phyloP scores from a whole-genome alignment of 2,329 filamentous ascomycete species.

The Pyrenophora graminea region DNA sequence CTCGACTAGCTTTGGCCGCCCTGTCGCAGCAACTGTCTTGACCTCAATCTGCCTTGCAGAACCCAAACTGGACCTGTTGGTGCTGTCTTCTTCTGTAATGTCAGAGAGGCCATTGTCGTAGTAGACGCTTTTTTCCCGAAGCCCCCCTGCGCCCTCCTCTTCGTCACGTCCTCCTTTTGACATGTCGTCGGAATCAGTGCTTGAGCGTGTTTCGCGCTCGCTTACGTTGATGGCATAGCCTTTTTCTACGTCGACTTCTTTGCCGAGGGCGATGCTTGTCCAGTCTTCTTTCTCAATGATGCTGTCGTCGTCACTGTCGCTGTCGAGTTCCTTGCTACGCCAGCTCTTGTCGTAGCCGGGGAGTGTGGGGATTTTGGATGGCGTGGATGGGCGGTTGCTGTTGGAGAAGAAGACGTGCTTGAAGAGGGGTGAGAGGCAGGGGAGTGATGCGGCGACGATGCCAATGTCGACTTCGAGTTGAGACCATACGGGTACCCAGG shows the following conservation, averaged over 20 bases:
- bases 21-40: background rate
- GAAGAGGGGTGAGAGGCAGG: constrained; percentile 31
- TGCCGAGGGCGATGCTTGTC: background rate
- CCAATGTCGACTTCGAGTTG: constrained; percentile 38
- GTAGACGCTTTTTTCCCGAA: constrained; percentile 2
- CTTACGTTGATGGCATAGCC: background rate
- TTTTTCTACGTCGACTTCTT: constrained; percentile 7
- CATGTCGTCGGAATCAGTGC: background rate
- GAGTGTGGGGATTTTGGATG: constrained; percentile 20
- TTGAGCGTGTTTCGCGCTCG: no score
- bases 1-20: constrained; percentile 2
- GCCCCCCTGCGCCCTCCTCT: no score
- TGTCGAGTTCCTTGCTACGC: constrained; percentile 4
- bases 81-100: constrained; percentile 9
- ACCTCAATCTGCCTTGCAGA: constrained; percentile 8
- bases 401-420: constrained; percentile 16
- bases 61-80: background rate
- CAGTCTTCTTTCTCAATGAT: background rate
- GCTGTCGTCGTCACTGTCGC: constrained; percentile 1
- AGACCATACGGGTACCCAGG: constrained; percentile 38
- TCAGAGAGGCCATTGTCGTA: constrained; percentile 20
- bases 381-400: constrained; percentile 9
- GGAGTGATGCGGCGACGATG: constrained; percentile 35
- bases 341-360: constrained; percentile 21
- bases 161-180: background rate